These are phyloP conservation scores for Boehmeria nivea DNA, from an alignment of 306 rosid species.

Conservation along the genomic window DNA sequence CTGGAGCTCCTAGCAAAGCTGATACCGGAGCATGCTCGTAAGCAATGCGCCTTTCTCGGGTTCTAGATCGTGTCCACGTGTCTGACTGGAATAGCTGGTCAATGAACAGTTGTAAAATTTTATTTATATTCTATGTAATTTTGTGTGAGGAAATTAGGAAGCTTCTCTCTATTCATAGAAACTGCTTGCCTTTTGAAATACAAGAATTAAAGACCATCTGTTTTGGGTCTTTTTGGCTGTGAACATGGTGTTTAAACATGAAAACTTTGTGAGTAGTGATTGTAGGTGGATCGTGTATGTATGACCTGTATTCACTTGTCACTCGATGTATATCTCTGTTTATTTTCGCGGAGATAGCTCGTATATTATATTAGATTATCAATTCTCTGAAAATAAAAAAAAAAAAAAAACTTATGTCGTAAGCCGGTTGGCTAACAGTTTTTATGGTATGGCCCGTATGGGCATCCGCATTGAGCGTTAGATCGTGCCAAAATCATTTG, in stretches of 20 bases:
- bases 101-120: background rate
- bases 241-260: background rate
- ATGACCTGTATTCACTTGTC: constrained; percentile 1
- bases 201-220: too few relatives aligned
- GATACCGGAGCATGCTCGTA: constrained; percentile 58
- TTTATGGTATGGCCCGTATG: too few relatives aligned
- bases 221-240: background rate
- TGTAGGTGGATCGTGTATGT: background rate
- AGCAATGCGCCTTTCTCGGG: constrained; percentile 50
- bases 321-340: background rate
- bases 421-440: too few relatives aligned
- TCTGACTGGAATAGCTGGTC: background rate
- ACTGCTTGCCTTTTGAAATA: too few relatives aligned
- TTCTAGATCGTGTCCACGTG: constrained; percentile 15
- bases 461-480: too few relatives aligned
- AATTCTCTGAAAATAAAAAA: background rate
- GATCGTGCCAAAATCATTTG: too few relatives aligned
- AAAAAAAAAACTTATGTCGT: too few relatives aligned
- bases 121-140: too few relatives aligned
- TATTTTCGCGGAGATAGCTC: background rate
- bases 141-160: constrained; percentile 6
- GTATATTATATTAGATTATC: background rate
- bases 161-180: too few relatives aligned
- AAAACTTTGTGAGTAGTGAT: background rate
- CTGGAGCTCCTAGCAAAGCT: constrained; percentile 48